Evolutionary conservation across 148 eudicot genomes (phyloP).

Genomic region (Camellia lanceoleosa): DNA sequence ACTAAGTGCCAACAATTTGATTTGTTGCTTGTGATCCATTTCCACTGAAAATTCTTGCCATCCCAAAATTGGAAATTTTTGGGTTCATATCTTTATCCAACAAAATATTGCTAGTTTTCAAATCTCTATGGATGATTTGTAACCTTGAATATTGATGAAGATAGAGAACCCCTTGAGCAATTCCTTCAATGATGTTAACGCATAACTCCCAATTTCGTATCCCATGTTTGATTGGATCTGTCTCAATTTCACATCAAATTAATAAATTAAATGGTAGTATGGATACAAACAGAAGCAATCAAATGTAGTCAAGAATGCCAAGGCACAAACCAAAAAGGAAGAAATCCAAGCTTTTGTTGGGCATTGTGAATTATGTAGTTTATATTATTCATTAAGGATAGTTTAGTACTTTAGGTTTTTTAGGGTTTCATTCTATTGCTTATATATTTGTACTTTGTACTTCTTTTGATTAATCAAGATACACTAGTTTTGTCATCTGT

Average conservation of each 20-base stretch:
- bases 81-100: slow-evolving; percentile 25
- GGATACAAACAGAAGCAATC: not conserved
- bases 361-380: no score
- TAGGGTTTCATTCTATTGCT: no score
- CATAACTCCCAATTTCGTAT: not conserved
- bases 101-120: slow-evolving; percentile 32
- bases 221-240: not conserved
- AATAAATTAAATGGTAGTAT: not conserved
- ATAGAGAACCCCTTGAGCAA: slow-evolving; percentile 17
- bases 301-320: not conserved
- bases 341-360: slow-evolving; percentile 14
- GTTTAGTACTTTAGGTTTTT: no score
- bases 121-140: slow-evolving; percentile 32
- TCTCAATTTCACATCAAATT: no score
- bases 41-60: slow-evolving; percentile 27
- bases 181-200: not conserved
- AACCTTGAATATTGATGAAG: slow-evolving; percentile 37
- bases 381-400: no score
- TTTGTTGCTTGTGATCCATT: slow-evolving; percentile 19
- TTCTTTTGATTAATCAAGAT: no score
- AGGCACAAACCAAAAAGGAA: slow-evolving; percentile 3
- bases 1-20: slow-evolving; percentile 32
- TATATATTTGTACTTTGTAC: no score
- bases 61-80: slow-evolving; percentile 32
- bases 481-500: no score